A percentile compares a stretch with the other conserved stretches of the same genome.
These are phyloP conservation scores for Arthrinium puccinioides DNA, from an alignment of 2,329 filamentous ascomycete genomes.

Conservation along the genomic window DNA sequence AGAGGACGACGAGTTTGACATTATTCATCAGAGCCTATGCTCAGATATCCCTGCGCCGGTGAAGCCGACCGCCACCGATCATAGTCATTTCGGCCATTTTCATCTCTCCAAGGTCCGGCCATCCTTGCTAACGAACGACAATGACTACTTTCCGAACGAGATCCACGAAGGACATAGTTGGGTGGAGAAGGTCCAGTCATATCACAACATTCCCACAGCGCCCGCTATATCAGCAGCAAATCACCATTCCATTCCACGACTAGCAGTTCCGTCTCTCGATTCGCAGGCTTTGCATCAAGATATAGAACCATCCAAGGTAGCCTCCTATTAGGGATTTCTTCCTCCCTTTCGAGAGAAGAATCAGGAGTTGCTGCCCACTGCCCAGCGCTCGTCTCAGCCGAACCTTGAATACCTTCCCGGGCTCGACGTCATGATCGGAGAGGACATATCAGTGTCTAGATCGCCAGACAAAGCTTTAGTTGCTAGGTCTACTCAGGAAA, in stretches of 20 bases:
- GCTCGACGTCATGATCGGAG: too few species aligned
- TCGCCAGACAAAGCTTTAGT: too few species aligned
- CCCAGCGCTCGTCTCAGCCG: too few species aligned
- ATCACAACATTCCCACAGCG: constrained; percentile 2
- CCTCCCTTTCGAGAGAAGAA: too few species aligned
- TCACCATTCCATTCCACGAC: constrained; percentile 4
- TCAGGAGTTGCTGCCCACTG: too few species aligned
- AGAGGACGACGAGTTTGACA: background rate
- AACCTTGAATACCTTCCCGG: too few species aligned
- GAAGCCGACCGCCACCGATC: constrained; percentile 3
- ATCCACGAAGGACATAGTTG: constrained; percentile 10
- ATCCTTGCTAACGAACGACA: constrained; percentile 1
- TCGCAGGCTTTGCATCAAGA: background rate
- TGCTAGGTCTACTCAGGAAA: too few species aligned
- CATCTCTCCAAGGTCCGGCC: constrained; percentile 10
- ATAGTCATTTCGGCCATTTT: constrained; percentile 8
- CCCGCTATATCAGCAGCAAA: background rate
- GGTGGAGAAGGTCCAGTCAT: constrained; percentile 12
- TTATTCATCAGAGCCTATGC: constrained; percentile 4
- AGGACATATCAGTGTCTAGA: too few species aligned
- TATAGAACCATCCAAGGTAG: constrained; percentile 7
- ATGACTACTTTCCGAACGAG: constrained; percentile 4
- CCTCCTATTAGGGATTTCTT: constrained; percentile 18
- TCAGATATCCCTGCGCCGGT: background rate
- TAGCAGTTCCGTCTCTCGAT: background rate